Percentiles rank a stretch among this genome's conserved stretches.
Evolutionary conservation across 1,284 basidiomycete species (phyloP).

Genomic region (Phaffia rhodozyma): DNA sequence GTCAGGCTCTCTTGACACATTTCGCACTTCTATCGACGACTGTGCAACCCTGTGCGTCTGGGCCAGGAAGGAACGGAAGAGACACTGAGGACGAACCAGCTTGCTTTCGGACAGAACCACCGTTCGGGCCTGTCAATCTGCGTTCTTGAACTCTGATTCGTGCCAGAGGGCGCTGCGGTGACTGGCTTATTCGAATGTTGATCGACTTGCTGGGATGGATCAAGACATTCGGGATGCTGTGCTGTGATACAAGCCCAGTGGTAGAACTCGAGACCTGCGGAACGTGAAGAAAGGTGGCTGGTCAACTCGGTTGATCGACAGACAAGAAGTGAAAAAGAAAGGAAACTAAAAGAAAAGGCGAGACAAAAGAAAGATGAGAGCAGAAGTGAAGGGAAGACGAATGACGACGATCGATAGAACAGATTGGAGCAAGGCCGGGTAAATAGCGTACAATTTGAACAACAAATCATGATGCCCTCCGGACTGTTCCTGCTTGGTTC

Average conservation of each 20-base stretch:
- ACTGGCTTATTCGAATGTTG: too few species aligned
- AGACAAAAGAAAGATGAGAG: too few species aligned
- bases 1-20: neutral
- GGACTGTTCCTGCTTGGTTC: too few species aligned
- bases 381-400: too few species aligned
- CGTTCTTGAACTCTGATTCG: neutral
- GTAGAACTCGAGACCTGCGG: slow-evolving; percentile 6
- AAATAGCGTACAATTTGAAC: too few species aligned
- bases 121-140: slow-evolving; percentile 8
- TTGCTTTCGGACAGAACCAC: slow-evolving; percentile 8
- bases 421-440: too few species aligned
- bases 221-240: neutral
- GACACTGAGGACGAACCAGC: neutral
- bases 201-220: neutral
- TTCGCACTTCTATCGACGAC: neutral
- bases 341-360: too few species aligned
- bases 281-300: neutral
- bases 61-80: neutral
- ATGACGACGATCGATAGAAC: too few species aligned
- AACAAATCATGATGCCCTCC: too few species aligned
- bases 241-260: slow-evolving; percentile 13
- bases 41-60: too few species aligned
- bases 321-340: too few species aligned
- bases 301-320: too few species aligned
- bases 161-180: neutral